These are phyloP conservation scores for Eutrema salsugineum DNA, from an alignment of 441 rosid species.

Conservation along the genomic window DNA sequence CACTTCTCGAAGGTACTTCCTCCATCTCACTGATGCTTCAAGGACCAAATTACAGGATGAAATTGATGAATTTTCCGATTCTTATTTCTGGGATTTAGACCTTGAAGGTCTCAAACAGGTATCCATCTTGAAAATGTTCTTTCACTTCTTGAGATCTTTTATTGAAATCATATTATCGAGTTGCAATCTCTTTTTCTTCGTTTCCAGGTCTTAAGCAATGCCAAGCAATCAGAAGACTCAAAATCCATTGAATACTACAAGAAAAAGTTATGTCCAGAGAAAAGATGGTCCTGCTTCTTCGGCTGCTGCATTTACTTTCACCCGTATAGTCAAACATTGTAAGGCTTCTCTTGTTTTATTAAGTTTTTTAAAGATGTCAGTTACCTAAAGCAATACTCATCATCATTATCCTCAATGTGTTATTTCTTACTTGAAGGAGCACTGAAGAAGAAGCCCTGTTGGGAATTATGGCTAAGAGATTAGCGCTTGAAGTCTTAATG, in stretches of 20 bases:
- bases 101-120: slow-evolving; percentile 83
- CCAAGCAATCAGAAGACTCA: slow-evolving; percentile 48
- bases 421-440: slow-evolving; percentile 39
- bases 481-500: slow-evolving; percentile 71
- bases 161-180: neutral
- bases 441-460: slow-evolving; percentile 53
- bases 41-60: slow-evolving; percentile 77
- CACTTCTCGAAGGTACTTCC: slow-evolving; percentile 66
- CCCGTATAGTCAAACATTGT: slow-evolving; percentile 41
- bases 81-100: slow-evolving; percentile 79
- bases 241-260: slow-evolving; percentile 47
- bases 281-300: slow-evolving; percentile 66
- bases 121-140: slow-evolving; percentile 1
- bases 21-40: slow-evolving; percentile 70
- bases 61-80: slow-evolving; percentile 85
- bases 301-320: slow-evolving; percentile 70
- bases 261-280: slow-evolving; percentile 68
- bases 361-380: slow-evolving; percentile 4
- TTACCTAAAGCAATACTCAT: slow-evolving; percentile 16
- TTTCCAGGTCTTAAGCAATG: slow-evolving; percentile 73
- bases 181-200: neutral
- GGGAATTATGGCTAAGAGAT: slow-evolving; percentile 60
- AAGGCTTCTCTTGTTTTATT: slow-evolving; percentile 30
- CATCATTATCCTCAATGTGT: slow-evolving; percentile 19
- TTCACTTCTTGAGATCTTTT: slow-evolving; percentile 2